Evolutionary conservation across 768 basidiomycete species (phyloP).

Genomic region (Ramaria rubella): DNA sequence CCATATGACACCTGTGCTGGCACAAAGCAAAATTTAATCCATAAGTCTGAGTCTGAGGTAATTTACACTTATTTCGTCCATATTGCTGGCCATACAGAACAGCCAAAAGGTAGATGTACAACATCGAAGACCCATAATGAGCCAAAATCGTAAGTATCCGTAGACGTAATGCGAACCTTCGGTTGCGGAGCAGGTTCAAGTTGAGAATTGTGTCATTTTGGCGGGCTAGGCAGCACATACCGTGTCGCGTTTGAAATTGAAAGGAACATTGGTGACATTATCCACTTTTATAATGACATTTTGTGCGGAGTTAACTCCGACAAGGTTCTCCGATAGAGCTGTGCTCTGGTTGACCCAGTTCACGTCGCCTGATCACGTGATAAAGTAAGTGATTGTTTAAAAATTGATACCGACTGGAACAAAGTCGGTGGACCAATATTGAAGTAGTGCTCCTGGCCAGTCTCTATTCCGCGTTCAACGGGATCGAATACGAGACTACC

Average conservation of each 20-base stretch:
- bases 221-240: slow-evolving; percentile 30
- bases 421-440: not conserved
- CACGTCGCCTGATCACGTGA: slow-evolving; percentile 46
- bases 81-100: slow-evolving; percentile 45
- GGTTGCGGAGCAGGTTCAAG: slow-evolving; percentile 7
- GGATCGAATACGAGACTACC: no score
- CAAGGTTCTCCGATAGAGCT: slow-evolving; percentile 44
- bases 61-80: slow-evolving; percentile 31
- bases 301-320: slow-evolving; percentile 53
- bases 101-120: slow-evolving; percentile 49
- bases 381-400: not conserved
- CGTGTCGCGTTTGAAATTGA: slow-evolving; percentile 49
- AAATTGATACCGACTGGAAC: no score
- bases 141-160: slow-evolving; percentile 35
- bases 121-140: slow-evolving; percentile 41
- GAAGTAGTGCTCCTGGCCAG: not conserved
- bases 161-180: slow-evolving; percentile 40
- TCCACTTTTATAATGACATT: slow-evolving; percentile 72
- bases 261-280: slow-evolving; percentile 50
- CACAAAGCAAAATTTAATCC: slow-evolving; percentile 8
- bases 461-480: no score
- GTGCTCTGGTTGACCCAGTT: slow-evolving; percentile 46
- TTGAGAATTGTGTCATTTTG: no score
- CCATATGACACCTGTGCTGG: slow-evolving; percentile 32
- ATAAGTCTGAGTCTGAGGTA: not conserved